Evolutionary conservation across 495 filamentous ascomycete species (phyloP).

Genomic region (Penicillium daleae): DNA sequence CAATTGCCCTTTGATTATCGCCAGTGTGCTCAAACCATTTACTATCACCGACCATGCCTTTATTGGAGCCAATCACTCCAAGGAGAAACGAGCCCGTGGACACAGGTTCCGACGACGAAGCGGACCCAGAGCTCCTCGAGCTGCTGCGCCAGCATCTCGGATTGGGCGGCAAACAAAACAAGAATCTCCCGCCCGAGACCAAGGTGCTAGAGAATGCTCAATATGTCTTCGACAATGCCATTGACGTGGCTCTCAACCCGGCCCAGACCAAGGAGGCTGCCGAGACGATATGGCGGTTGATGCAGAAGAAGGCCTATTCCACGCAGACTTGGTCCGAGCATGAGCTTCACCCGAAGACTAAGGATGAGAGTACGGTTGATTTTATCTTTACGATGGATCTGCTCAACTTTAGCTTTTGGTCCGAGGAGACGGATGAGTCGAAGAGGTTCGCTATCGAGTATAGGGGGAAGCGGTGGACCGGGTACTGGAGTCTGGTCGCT

Average conservation of each 20-base stretch:
- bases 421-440: constrained; percentile 59
- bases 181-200: constrained; percentile 65
- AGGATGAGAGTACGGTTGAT: constrained; percentile 75
- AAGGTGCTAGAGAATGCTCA: constrained; percentile 81
- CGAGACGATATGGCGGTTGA: constrained; percentile 71
- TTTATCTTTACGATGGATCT: constrained; percentile 98
- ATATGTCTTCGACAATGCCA: constrained; percentile 88
- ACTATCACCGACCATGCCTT: constrained; percentile 24
- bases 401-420: constrained; percentile 97
- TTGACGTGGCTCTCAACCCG: constrained; percentile 87
- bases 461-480: constrained; percentile 79
- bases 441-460: constrained; percentile 81
- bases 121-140: constrained; percentile 83
- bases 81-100: constrained; percentile 20
- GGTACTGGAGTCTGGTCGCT: constrained; percentile 94
- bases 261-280: constrained; percentile 80
- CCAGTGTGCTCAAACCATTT: not conserved
- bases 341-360: constrained; percentile 84
- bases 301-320: constrained; percentile 83
- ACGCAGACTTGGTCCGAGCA: constrained; percentile 84
- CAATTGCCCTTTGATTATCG: constrained; percentile 2
- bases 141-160: constrained; percentile 82
- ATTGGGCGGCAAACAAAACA: constrained; percentile 54
- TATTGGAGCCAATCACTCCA: constrained; percentile 24
- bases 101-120: constrained; percentile 76